A percentile compares a stretch with the other conserved stretches of the same genome.
These are phyloP conservation scores for Angomonas deanei DNA, from an alignment of 208 protist species.

Conservation along the genomic window DNA sequence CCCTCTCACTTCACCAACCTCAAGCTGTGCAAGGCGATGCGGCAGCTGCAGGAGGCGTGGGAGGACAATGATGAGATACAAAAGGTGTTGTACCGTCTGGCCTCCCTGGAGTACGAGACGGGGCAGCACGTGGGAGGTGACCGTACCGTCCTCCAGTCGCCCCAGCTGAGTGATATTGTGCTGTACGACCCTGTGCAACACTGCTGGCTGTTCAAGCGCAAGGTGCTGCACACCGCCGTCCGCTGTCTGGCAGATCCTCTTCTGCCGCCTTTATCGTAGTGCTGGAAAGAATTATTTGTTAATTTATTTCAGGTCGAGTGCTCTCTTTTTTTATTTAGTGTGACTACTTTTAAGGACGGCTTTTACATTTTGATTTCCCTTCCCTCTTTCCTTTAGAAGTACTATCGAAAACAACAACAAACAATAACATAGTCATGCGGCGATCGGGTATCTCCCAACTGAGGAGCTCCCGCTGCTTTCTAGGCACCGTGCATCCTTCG, in stretches of 20 bases:
- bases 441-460: no score
- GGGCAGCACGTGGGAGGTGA: slow-evolving; percentile 28
- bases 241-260: slow-evolving; percentile 18
- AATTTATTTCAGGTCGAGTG: no score
- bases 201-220: slow-evolving; percentile 67
- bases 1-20: slow-evolving; percentile 55
- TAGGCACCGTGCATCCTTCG: no score
- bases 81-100: slow-evolving; percentile 43
- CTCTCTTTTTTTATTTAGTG: no score
- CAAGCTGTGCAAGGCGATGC: slow-evolving; percentile 73
- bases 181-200: slow-evolving; percentile 75
- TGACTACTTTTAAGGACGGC: no score
- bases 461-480: no score
- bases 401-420: no score
- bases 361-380: no score
- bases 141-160: slow-evolving; percentile 19
- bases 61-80: slow-evolving; percentile 2
- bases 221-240: slow-evolving; percentile 68
- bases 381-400: no score
- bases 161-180: slow-evolving; percentile 55
- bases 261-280: no score
- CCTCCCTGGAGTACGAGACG: slow-evolving; percentile 43
- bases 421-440: no score
- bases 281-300: no score
- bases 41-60: slow-evolving; percentile 41